Evolutionary conservation across 768 basidiomycete species (phyloP), one percentile per base, ranked within the genome.

Genomic region (Dentipellis fragilis): DNA sequence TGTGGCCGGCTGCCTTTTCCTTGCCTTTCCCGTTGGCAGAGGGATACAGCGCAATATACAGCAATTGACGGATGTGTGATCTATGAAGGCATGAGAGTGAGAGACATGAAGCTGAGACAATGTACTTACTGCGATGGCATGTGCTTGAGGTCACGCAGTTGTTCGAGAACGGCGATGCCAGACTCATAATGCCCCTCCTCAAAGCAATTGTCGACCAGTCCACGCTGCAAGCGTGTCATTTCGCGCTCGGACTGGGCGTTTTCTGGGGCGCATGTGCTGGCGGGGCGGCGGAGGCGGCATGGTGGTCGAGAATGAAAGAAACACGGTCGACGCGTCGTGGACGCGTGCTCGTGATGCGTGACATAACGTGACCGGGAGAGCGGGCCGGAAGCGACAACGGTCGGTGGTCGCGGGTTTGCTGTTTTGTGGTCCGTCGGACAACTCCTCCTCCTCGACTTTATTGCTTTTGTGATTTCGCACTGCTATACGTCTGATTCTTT

Each of bases 141-240:
- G 67, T 76, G 75, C 22, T 74, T 69, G n/a, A 76, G 65, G 0
- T 80, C 78, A 48, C 83, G 80, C 2, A 89, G 67, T 56, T 84
- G 81, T 56, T 80, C 80, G 1, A 90, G 75, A 23, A 79, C 68
- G 12, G 74, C 70, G 29, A 88, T 83, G 7, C 81, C 88, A 5
- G 79, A 73, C 61, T 87, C 82, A 59, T 85, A 87, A 56, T 88
- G 85, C 16, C 82, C 80, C 66, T 90, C 88, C 62, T 90, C 88
- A 17, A 89, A 79, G 57, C 83, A 83, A 53, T 76, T 81, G 64
- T 89, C 85, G 17, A 89, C 84, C 4, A 87, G 69, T 36, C 73
- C 75, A 19, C 53, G 56, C 8, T 47, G 54, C 0, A 59, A 49
- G 14, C 60, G 11, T 14, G 56, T 56, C n/a, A 51, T 55, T 11